Conservation (phyloP, 2,329 filamentous ascomycete species). For the Aspergillus ustus region DNA sequence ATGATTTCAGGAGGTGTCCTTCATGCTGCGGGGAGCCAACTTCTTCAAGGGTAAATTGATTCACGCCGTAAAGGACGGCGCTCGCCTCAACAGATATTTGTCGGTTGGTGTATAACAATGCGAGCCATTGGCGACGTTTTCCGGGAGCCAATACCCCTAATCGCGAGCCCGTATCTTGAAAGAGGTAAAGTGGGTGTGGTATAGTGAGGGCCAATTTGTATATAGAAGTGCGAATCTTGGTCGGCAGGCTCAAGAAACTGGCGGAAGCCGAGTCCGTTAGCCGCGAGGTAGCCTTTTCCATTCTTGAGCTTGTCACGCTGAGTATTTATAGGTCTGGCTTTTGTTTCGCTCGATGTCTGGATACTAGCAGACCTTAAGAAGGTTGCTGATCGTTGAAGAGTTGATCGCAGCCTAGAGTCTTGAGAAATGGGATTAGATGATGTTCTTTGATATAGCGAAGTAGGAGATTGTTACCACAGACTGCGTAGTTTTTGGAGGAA, state of each 20-base stretch:
- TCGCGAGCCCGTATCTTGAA: conserved; percentile 13
- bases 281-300: conserved; percentile 3
- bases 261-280: neutral
- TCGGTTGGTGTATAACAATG: conserved; percentile 13
- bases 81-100: conserved; percentile 9
- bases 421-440: no score
- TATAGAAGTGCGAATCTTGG: neutral
- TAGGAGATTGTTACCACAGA: no score
- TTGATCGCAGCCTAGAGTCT: no score
- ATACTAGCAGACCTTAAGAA: no score
- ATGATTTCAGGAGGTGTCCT: conserved; percentile 7
- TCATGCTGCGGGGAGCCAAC: neutral
- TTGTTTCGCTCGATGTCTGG: no score
- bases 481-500: no score
- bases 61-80: conserved; percentile 5
- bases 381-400: no score
- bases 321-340: no score
- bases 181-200: conserved; percentile 13
- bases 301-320: no score
- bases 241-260: conserved; percentile 1
- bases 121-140: conserved; percentile 11
- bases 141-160: conserved; percentile 10
- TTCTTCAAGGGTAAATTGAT: conserved; percentile 14
- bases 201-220: conserved; percentile 10
- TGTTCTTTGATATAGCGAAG: no score